Conservation (phyloP, 306 rosid genomes). For the Fagus sylvatica region DNA sequence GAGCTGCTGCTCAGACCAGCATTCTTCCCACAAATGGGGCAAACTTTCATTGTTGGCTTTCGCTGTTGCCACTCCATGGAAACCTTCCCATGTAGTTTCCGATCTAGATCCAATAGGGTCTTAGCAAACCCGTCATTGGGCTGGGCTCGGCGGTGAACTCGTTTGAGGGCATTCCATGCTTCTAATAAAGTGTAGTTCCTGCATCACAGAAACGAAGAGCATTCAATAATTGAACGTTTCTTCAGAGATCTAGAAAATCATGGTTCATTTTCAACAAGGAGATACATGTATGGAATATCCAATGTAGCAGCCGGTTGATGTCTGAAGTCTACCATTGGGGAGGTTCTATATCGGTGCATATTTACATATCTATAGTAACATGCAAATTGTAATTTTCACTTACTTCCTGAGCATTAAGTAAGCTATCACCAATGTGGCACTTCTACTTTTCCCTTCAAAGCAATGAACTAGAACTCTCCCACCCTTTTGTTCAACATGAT, state of each 20-base stretch:
- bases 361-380: background rate
- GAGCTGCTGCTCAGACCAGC: slow-evolving; percentile 97
- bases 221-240: slow-evolving; percentile 12
- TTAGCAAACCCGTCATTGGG: slow-evolving; percentile 94
- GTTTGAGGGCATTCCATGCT: slow-evolving; percentile 85
- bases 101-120: slow-evolving; percentile 55
- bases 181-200: slow-evolving; percentile 62
- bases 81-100: slow-evolving; percentile 67
- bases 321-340: background rate
- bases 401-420: slow-evolving; percentile 94
- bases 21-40: slow-evolving; percentile 91
- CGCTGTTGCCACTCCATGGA: slow-evolving; percentile 95
- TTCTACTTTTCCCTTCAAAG: slow-evolving; percentile 97
- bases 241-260: background rate
- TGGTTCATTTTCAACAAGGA: background rate
- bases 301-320: background rate
- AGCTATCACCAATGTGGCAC: slow-evolving; percentile 87
- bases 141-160: slow-evolving; percentile 86
- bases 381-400: slow-evolving; percentile 35
- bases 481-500: slow-evolving; percentile 63
- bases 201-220: slow-evolving; percentile 28
- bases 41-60: slow-evolving; percentile 78
- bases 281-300: too few species aligned
- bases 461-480: slow-evolving; percentile 89
- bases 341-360: slow-evolving; percentile 9